phyloP scores from a whole-genome alignment of 2,329 filamentous ascomycete species.

The Aschersonia sp. region DNA sequence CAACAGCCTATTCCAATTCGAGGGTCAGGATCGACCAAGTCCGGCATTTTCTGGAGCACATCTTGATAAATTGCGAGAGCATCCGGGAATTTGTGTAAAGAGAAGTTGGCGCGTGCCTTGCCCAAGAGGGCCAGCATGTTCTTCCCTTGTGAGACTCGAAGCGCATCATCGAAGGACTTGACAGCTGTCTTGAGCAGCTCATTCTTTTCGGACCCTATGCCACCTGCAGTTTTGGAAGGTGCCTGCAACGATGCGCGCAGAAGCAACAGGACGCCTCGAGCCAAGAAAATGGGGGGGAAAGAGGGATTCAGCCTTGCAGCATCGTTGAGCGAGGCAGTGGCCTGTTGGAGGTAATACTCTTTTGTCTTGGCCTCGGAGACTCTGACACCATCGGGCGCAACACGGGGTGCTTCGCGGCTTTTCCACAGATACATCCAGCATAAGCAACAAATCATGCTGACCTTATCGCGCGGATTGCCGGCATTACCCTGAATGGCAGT shows the following conservation, averaged over 20 bases:
- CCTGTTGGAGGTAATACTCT: constrained; percentile 79
- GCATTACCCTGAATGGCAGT: constrained; percentile 55
- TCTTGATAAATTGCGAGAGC: constrained; percentile 78
- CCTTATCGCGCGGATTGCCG: constrained; percentile 64
- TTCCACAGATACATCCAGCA: constrained; percentile 90
- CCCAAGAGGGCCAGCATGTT: constrained; percentile 91
- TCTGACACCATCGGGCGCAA: constrained; percentile 45
- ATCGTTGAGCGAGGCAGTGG: constrained; percentile 87
- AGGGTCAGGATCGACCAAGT: constrained; percentile 83
- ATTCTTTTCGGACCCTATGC: constrained; percentile 56
- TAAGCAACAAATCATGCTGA: constrained; percentile 70
- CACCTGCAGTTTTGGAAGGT: constrained; percentile 53
- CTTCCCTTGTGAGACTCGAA: constrained; percentile 67
- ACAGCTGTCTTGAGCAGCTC: constrained; percentile 74
- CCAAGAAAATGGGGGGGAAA: constrained; percentile 81
- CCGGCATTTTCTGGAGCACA: constrained; percentile 71
- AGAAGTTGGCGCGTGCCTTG: constrained; percentile 75
- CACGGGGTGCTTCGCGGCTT: constrained; percentile 61
- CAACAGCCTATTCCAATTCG: constrained; percentile 93
- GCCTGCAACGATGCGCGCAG: constrained; percentile 74
- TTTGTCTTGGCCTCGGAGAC: constrained; percentile 74
- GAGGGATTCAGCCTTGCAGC: constrained; percentile 88
- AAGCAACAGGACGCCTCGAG: constrained; percentile 77
- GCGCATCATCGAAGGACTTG: constrained; percentile 90
- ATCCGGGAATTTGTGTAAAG: constrained; percentile 73